A percentile compares a stretch with the other conserved stretches of the same genome.
These are phyloP conservation scores for Venturia aucupariae DNA, from an alignment of 2,329 filamentous ascomycete species.

Conservation along the genomic window DNA sequence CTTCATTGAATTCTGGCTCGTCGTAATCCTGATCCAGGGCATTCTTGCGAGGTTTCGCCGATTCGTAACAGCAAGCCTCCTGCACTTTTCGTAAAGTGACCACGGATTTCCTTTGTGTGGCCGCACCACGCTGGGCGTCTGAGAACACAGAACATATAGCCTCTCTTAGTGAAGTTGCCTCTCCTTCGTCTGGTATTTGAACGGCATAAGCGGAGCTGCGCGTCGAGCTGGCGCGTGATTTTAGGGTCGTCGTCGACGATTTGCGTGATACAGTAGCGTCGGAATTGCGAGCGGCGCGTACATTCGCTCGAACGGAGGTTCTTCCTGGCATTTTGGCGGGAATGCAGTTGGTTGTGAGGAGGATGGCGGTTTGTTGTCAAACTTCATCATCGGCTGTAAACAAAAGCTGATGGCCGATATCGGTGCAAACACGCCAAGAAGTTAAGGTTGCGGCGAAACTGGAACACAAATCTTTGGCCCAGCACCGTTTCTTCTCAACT, in stretches of 20 bases:
- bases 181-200: constrained; percentile 60
- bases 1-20: constrained; percentile 77
- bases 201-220: constrained; percentile 31
- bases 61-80: constrained; percentile 63
- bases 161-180: constrained; percentile 59
- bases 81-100: constrained; percentile 85
- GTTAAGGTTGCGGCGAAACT: background rate
- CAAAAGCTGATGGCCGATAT: background rate
- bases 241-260: constrained; percentile 31
- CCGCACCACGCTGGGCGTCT: constrained; percentile 74
- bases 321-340: constrained; percentile 36
- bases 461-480: background rate
- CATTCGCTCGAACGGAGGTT: constrained; percentile 33
- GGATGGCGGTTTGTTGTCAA: background rate
- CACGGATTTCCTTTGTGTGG: constrained; percentile 80
- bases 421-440: background rate
- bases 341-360: constrained; percentile 12
- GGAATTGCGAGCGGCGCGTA: constrained; percentile 21
- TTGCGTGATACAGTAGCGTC: constrained; percentile 31
- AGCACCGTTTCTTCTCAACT: background rate
- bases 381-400: constrained; percentile 16
- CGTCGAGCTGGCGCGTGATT: constrained; percentile 32
- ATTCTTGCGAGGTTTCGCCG: constrained; percentile 24
- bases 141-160: constrained; percentile 54
- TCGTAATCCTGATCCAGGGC: constrained; percentile 51